These are phyloP conservation scores for Podila verticillata DNA, from an alignment of 192 early-diverging fungal genomes.

Conservation along the genomic window DNA sequence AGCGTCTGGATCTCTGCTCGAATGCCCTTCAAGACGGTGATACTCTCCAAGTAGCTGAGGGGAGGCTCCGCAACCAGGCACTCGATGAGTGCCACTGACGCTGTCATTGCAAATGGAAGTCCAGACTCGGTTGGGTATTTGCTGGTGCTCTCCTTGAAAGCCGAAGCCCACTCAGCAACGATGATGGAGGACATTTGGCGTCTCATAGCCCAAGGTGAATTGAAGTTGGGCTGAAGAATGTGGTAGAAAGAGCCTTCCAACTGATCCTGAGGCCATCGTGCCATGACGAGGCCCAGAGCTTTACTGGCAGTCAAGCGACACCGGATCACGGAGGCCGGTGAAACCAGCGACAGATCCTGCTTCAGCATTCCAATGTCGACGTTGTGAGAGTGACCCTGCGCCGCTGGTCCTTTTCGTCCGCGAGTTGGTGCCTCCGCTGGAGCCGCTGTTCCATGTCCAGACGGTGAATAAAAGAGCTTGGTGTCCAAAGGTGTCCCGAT, in stretches of 20 bases:
- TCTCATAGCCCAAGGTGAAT: conserved; percentile 80
- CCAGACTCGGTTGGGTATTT: conserved; percentile 36
- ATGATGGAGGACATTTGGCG: conserved; percentile 79
- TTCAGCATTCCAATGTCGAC: conserved; percentile 91
- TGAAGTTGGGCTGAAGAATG: conserved; percentile 69
- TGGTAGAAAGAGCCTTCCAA: conserved; percentile 60
- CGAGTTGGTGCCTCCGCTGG: conserved; percentile 15
- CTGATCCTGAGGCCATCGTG: conserved; percentile 61
- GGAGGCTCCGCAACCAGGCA: conserved; percentile 64
- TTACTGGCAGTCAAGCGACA: conserved; percentile 81
- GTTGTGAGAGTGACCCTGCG: conserved; percentile 62
- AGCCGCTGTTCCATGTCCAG: conserved; percentile 15
- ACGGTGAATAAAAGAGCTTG: conserved; percentile 52
- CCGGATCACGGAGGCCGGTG: conserved; percentile 78
- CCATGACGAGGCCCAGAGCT: conserved; percentile 81
- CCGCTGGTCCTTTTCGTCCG: conserved; percentile 37
- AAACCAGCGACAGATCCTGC: conserved; percentile 89
- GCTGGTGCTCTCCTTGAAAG: conserved; percentile 52
- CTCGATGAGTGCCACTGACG: conserved; percentile 66
- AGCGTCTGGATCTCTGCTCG: conserved; percentile 72
- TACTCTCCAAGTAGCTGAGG: conserved; percentile 71
- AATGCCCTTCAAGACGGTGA: conserved; percentile 68
- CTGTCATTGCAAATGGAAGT: conserved; percentile 58
- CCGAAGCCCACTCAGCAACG: conserved; percentile 83
- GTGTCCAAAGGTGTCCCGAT: conserved; percentile 82